Evolutionary conservation across 768 basidiomycete genomes (phyloP), one percentile per base, ranked within the genome.

Genomic region (Tylopilus felleus): DNA sequence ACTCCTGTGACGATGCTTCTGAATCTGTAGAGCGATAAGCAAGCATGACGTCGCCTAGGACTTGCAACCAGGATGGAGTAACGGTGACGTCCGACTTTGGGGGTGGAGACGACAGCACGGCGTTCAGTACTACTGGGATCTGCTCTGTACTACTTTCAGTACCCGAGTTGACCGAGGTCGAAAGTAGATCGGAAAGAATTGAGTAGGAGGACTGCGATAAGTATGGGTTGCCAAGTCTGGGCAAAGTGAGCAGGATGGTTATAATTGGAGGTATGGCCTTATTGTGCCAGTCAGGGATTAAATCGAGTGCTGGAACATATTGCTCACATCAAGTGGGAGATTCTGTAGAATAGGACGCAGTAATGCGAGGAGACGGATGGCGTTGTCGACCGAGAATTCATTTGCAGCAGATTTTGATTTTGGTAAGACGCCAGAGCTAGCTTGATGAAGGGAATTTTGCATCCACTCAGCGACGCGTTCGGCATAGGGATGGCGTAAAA

Each of bases 171-270:
- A 75, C 66, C 3, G 81, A 77, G 17, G 77, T 68, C 22, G 80
- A 67, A 57, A 98, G 85, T 5, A 98, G 77, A 59, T 88, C 86
- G 29, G 94, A 85, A 58, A 99, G 79, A 45, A 95, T 80, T 36
- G 88, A 85, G 68, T 95, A 98, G 28, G 90, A 79, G 14, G 90
- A 84, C 69, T 94, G 87, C 1, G 95, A 88, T 40, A 99, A 80
- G 69, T 94, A 97, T 21, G 89, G 82, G 61, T 91, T 93, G 36
- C 88, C 90, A 8, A 96, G 78, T 52, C 91, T 87, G 19, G 96
- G 93, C 29, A 98, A 82, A 22, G 81, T 75, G 7, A 98, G 83
- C 25, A 98, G 81, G 21, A 83, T 74, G 19, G 80, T 77, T 21
- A 85, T 85, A 47, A 97, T 80, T 5, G 76, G 58, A 12, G 90